A percentile compares a stretch with the other conserved stretches of the same genome.
phyloP scores from a whole-genome alignment of 2,329 filamentous ascomycete genomes.

The Dactylellina drechsleri region DNA sequence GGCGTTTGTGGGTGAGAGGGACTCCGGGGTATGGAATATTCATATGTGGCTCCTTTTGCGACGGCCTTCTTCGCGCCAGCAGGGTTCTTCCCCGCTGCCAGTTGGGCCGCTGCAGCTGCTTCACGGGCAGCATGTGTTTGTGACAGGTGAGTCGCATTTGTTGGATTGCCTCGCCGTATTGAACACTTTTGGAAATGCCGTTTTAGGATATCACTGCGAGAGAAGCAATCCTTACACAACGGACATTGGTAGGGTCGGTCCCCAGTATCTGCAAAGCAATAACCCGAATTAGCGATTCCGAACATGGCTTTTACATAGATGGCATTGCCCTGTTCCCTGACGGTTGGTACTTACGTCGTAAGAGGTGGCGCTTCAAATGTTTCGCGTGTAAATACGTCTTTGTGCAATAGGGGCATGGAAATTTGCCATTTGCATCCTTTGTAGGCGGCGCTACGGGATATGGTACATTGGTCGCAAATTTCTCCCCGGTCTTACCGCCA shows the following conservation, averaged over 20 bases:
- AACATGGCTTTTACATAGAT: no score
- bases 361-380: slow-evolving; percentile 93
- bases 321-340: no score
- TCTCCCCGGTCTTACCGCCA: slow-evolving; percentile 39
- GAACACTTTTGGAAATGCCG: slow-evolving; percentile 99
- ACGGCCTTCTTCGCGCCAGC: slow-evolving; percentile 34
- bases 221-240: slow-evolving; percentile 97
- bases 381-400: slow-evolving; percentile 98
- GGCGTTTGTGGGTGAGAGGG: slow-evolving; percentile 49
- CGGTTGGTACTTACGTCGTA: slow-evolving; percentile 69
- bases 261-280: slow-evolving; percentile 77
- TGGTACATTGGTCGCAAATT: slow-evolving; percentile 51
- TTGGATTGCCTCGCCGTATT: slow-evolving; percentile 92
- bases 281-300: slow-evolving; percentile 60
- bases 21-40: slow-evolving; percentile 46
- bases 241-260: slow-evolving; percentile 99
- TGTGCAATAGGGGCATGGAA: slow-evolving; percentile 95
- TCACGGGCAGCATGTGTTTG: slow-evolving; percentile 83
- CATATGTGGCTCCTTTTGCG: slow-evolving; percentile 29
- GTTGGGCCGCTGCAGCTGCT: slow-evolving; percentile 65
- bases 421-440: slow-evolving; percentile 97
- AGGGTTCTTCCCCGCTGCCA: slow-evolving; percentile 38
- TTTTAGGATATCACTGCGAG: slow-evolving; percentile 96
- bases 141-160: slow-evolving; percentile 90
- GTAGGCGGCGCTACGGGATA: slow-evolving; percentile 69